A percentile compares a stretch with the other conserved stretches of the same genome.
Evolutionary conservation across 2,329 filamentous ascomycete genomes (phyloP).

Genomic region (Pseudogymnoascus verrucosus): DNA sequence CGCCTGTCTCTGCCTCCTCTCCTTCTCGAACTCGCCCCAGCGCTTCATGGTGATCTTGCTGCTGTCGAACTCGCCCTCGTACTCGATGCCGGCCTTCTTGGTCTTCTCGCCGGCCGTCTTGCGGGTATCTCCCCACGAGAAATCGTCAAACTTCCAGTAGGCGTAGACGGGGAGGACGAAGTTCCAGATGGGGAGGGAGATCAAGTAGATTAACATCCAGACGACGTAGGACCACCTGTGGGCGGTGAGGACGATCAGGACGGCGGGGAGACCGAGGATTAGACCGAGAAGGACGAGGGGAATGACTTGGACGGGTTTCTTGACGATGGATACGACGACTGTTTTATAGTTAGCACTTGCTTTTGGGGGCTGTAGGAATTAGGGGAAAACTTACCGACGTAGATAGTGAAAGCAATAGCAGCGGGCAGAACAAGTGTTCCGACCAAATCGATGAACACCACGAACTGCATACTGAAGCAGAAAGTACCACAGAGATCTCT

Average conservation of each 20-base stretch:
- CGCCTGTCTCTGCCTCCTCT: slow-evolving; percentile 32
- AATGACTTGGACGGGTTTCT: slow-evolving; percentile 71
- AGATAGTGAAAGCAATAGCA: slow-evolving; percentile 94
- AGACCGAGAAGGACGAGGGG: slow-evolving; percentile 81
- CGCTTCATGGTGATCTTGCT: slow-evolving; percentile 99
- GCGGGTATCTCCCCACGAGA: slow-evolving; percentile 96
- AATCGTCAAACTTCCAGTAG: slow-evolving; percentile 99
- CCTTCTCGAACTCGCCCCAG: slow-evolving; percentile 92
- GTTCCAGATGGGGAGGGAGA: slow-evolving; percentile 95
- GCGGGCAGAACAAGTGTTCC: slow-evolving; percentile 92
- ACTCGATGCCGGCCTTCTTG: slow-evolving; percentile 78
- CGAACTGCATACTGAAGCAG: slow-evolving; percentile 99
- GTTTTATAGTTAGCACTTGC: slow-evolving; percentile 17
- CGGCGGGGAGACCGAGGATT: slow-evolving; percentile 85
- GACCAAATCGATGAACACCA: slow-evolving; percentile 89
- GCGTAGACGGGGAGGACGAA: slow-evolving; percentile 89
- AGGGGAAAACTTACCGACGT: slow-evolving; percentile 63
- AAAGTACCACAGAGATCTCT: slow-evolving; percentile 96
- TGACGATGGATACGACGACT: slow-evolving; percentile 82
- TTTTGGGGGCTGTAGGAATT: neutral
- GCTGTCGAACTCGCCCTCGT: slow-evolving; percentile 94
- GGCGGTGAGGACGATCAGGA: slow-evolving; percentile 88
- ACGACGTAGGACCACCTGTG: slow-evolving; percentile 85
- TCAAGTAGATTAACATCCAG: slow-evolving; percentile 95
- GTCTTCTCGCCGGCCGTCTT: slow-evolving; percentile 88